These are phyloP conservation scores for Triticum dicoccoides DNA, from an alignment of 176 grass and related monocot species.

Conservation along the genomic window DNA sequence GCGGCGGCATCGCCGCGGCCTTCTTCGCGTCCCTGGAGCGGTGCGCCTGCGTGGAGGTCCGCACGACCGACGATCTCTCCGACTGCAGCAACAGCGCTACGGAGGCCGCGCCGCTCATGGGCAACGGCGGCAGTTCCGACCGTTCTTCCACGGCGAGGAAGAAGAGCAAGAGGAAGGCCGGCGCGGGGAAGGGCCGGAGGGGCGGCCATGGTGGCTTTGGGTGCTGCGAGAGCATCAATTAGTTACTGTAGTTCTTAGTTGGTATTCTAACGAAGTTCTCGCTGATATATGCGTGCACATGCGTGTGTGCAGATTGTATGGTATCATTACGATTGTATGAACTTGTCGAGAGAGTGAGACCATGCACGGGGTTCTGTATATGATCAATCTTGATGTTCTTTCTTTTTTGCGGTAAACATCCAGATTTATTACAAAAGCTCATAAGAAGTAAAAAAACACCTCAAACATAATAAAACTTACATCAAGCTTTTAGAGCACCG, in stretches of 20 bases:
- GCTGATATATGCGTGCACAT: neutral
- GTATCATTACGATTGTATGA: neutral
- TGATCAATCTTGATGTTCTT: no score
- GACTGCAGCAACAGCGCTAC: neutral
- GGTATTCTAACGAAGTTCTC: neutral
- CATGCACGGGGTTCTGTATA: no score
- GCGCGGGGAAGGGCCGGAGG: neutral
- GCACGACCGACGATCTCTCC: neutral
- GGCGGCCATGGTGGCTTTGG: neutral
- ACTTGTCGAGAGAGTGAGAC: no score
- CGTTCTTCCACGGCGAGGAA: neutral
- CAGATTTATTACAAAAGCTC: no score
- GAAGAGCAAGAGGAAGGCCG: neutral
- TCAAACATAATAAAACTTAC: no score
- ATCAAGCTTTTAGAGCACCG: no score
- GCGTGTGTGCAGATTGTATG: neutral
- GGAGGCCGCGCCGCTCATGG: neutral
- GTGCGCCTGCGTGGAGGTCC: slow-evolving; percentile 30
- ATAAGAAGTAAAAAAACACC: no score
- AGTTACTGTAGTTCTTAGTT: neutral
- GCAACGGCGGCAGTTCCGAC: neutral
- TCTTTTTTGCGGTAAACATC: no score
- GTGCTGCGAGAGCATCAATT: neutral
- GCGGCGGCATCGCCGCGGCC: slow-evolving; percentile 29
- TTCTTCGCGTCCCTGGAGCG: slow-evolving; percentile 38